Base-by-base conservation (phyloP, 495 filamentous ascomycete species). In the Aspergillus funiculosus region DNA sequence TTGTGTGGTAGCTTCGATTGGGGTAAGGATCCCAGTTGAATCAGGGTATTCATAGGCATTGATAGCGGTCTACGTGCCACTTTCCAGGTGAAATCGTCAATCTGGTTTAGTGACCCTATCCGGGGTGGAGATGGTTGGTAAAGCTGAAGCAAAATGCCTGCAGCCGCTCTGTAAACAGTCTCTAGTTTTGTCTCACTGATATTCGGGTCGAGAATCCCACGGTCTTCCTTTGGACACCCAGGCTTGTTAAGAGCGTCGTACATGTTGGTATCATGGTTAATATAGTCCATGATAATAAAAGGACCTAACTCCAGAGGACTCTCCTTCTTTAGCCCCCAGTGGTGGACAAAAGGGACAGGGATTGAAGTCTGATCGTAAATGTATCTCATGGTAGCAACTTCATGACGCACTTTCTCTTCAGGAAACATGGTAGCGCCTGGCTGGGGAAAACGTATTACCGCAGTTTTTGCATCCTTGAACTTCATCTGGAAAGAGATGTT, bases 221-320 rank as follows among this genome's bases (percentile, higher is more conserved):
- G 26, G 2, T 57, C 44, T 18, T 46, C 40, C 14, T 36, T 43
- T 1, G 51, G 36, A 9, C 43, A 28, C 3, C 42, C 51, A 5
- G 60, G 63, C 5, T 54, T 63, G 1, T 47, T 48, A 3, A 72
- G 57, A 17, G 54, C 56, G 9, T 59, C 34, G 25, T 57, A 60
- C 48, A 72, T 55, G 6, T 32, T 59, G 7, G 48, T 40, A 5
- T 56, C 31, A 43, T 73, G 60, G 4, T 67, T 51, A 32, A 74
- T 56, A 48, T 71, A 72, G 6, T 68, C 67, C 62, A 74, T 71
- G 34, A 76, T 68, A 28, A 76, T 68, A 51, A 72, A 76, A 1
- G 72, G 69, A 6, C 68, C 61, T 30, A 74, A 25, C 1, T 65
- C 50, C 13, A 52, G 32, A 5, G 58, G 61, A 20, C 56, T 58